Evolutionary conservation across 2,329 filamentous ascomycete genomes (phyloP).

Genomic region (Botrytis medusae): DNA sequence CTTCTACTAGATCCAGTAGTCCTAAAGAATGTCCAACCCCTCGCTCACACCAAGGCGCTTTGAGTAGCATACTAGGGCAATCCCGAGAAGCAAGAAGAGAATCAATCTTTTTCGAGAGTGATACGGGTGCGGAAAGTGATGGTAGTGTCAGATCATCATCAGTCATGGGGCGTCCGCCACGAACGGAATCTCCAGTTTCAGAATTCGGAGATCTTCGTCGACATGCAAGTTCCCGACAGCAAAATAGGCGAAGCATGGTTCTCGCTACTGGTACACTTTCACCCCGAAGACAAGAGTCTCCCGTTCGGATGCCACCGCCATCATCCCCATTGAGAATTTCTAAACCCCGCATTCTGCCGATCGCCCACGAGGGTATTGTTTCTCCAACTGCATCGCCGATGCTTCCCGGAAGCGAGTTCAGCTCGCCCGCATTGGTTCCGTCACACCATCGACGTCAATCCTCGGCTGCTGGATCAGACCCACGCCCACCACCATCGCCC

Average conservation of each 20-base stretch:
- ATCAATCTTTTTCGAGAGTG: constrained; percentile 79
- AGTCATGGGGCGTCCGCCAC: constrained; percentile 64
- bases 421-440: constrained; percentile 65
- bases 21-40: constrained; percentile 85
- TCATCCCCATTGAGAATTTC: constrained; percentile 83
- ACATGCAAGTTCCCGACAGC: constrained; percentile 75
- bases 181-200: constrained; percentile 87
- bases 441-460: constrained; percentile 85
- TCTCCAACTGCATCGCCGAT: constrained; percentile 92
- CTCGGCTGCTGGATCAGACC: constrained; percentile 76
- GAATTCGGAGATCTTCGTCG: constrained; percentile 76
- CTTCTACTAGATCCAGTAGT: constrained; percentile 80
- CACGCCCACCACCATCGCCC: constrained; percentile 74
- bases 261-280: constrained; percentile 72
- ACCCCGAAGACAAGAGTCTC: constrained; percentile 83
- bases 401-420: constrained; percentile 77
- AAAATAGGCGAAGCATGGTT: constrained; percentile 83
- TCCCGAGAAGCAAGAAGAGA: constrained; percentile 68
- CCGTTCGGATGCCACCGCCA: constrained; percentile 70
- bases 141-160: constrained; percentile 77
- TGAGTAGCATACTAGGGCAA: constrained; percentile 56
- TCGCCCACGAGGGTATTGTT: constrained; percentile 62
- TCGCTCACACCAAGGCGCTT: constrained; percentile 67
- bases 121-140: constrained; percentile 75
- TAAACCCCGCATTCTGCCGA: constrained; percentile 69